Evolutionary conservation across 352 stramenopile species (phyloP).

Genomic region (Phytopythium litorale): DNA sequence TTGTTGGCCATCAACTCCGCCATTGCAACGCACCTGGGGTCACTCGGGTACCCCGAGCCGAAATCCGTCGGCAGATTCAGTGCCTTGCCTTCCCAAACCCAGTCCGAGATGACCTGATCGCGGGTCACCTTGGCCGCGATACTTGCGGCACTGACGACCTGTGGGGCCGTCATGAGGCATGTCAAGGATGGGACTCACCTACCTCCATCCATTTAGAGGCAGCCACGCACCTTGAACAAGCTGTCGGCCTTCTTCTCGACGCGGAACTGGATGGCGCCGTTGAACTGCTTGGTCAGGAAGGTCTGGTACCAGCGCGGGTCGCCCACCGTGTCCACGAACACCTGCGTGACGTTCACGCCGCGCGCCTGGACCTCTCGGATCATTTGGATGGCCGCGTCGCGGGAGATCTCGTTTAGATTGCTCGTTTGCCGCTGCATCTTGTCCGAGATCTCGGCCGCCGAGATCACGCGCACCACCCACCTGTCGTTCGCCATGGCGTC

Average conservation of each 20-base stretch:
- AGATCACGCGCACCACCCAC: conserved; percentile 89
- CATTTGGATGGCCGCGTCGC: conserved; percentile 91
- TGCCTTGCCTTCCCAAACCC: conserved; percentile 83
- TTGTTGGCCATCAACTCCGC: not conserved
- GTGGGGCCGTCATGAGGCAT: not conserved
- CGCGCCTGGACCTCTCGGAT: conserved; percentile 88
- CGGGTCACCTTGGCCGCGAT: conserved; percentile 93
- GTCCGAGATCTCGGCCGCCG: conserved; percentile 91
- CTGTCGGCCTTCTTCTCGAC: conserved; percentile 97
- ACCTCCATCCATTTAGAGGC: not conserved
- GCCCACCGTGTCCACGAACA: conserved; percentile 95
- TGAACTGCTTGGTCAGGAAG: conserved; percentile 90
- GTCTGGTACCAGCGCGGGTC: conserved; percentile 89
- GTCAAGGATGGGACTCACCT: no score
- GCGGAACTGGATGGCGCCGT: conserved; percentile 88
- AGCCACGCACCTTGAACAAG: conserved; percentile 86
- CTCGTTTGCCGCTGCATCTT: conserved; percentile 92
- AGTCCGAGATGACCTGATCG: conserved; percentile 86
- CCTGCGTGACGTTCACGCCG: conserved; percentile 82
- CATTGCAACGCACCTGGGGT: conserved; percentile 71
- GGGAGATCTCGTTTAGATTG: conserved; percentile 94
- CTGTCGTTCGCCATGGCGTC: conserved; percentile 21
- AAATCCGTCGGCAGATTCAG: conserved; percentile 70
- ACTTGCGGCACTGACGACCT: conserved; percentile 90
- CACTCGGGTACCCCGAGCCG: conserved; percentile 90